Conservation (phyloP, 2,329 filamentous ascomycete species). For the Periglandula ipomoeae region DNA sequence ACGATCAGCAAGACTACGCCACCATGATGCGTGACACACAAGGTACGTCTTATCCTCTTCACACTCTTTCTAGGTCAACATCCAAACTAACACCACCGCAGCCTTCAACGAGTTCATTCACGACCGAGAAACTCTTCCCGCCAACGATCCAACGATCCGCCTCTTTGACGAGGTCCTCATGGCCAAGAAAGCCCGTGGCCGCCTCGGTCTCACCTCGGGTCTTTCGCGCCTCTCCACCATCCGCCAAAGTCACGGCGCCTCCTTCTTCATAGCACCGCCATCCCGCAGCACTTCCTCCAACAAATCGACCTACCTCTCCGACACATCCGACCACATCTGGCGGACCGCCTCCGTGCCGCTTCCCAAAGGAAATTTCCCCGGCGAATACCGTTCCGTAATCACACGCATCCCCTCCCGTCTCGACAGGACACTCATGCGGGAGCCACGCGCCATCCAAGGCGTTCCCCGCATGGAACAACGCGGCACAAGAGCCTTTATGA, state of each 20-base stretch:
- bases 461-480: slow-evolving; percentile 56
- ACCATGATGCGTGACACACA: slow-evolving; percentile 58
- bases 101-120: slow-evolving; percentile 77
- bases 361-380: slow-evolving; percentile 51
- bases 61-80: background rate
- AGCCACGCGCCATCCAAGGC: slow-evolving; percentile 82
- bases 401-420: slow-evolving; percentile 71
- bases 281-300: slow-evolving; percentile 28
- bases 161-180: slow-evolving; percentile 80
- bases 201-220: slow-evolving; percentile 55
- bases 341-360: slow-evolving; percentile 54
- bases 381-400: slow-evolving; percentile 51
- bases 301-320: slow-evolving; percentile 53
- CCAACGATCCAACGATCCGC: slow-evolving; percentile 56
- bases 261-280: slow-evolving; percentile 28
- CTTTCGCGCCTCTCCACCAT: slow-evolving; percentile 53
- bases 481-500: slow-evolving; percentile 38
- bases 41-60: slow-evolving; percentile 32
- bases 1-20: slow-evolving; percentile 57
- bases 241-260: slow-evolving; percentile 41
- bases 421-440: slow-evolving; percentile 81
- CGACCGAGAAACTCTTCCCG: slow-evolving; percentile 59
- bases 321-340: slow-evolving; percentile 74
- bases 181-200: slow-evolving; percentile 62
- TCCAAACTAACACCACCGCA: slow-evolving; percentile 9